phyloP scores from a whole-genome alignment of 2,329 filamentous ascomycete genomes.

The Scedosporium apiospermum region DNA sequence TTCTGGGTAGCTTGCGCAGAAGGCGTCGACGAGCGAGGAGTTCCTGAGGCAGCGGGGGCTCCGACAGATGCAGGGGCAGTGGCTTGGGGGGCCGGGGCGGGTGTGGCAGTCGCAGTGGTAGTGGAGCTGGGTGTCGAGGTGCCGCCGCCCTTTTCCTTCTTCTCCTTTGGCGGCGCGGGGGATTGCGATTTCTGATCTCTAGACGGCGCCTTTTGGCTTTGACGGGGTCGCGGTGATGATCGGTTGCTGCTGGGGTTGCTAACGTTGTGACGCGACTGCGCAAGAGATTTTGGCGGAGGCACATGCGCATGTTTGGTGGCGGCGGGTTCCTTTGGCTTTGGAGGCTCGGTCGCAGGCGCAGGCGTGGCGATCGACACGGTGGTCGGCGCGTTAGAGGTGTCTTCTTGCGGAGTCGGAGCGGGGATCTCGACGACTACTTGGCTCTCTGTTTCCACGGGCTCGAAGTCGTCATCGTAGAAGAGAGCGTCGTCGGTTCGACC shows the following conservation, averaged over 20 bases:
- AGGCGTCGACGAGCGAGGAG: conserved; percentile 12
- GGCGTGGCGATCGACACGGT: background rate
- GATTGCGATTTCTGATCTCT: conserved; percentile 4
- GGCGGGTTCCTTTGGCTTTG: background rate
- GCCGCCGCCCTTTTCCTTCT: background rate
- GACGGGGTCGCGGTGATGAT: conserved; percentile 9
- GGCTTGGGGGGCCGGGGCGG: background rate
- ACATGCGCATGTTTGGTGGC: background rate
- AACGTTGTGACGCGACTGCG: conserved; percentile 3
- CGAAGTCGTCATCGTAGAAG: conserved; percentile 54
- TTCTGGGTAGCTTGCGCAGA: background rate
- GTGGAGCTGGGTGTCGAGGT: conserved; percentile 3
- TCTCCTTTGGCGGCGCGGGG: conserved; percentile 7
- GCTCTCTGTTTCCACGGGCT: conserved; percentile 30
- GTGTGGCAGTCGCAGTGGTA: conserved; percentile 1
- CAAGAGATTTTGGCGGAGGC: conserved; percentile 1
- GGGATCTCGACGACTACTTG: conserved; percentile 4
- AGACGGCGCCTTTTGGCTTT: conserved; percentile 6
- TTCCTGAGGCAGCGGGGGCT: conserved; percentile 20
- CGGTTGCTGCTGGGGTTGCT: background rate
- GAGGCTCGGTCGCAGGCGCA: background rate
- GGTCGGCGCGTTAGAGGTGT: too few relatives aligned
- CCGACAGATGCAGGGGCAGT: background rate
- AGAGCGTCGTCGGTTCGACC: conserved; percentile 54
- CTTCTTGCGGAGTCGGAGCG: conserved; percentile 4